Conservation (phyloP, 805 yeast genomes). For the Limtongozyma cylindracea region DNA sequence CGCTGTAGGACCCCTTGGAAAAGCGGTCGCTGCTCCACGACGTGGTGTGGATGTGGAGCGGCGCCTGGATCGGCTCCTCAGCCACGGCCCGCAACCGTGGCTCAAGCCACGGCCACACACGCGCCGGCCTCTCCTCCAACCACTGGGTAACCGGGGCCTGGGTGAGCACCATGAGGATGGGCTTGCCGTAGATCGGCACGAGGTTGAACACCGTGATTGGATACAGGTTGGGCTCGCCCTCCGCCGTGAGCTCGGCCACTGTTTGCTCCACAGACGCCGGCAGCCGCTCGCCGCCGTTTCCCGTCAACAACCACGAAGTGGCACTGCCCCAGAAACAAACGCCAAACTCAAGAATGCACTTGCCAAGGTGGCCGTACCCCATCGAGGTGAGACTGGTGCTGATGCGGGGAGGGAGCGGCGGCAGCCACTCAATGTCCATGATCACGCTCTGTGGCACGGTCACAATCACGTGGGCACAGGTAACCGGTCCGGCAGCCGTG, state of each 20-base stretch:
- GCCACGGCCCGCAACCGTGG: no score
- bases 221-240: slow-evolving; percentile 22
- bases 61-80: slow-evolving; percentile 6
- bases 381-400: slow-evolving; percentile 17
- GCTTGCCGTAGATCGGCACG: slow-evolving; percentile 7
- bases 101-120: no score
- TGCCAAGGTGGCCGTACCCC: slow-evolving; percentile 48
- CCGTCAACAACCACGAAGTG: slow-evolving; percentile 5
- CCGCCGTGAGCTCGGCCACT: slow-evolving; percentile 2
- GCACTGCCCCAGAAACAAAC: slow-evolving; percentile 29
- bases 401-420: slow-evolving; percentile 23
- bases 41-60: slow-evolving; percentile 17
- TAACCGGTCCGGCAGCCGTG: slow-evolving; percentile 7
- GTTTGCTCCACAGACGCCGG: slow-evolving; percentile 13
- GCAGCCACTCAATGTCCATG: slow-evolving; percentile 19
- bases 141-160: slow-evolving; percentile 53
- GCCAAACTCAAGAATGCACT: slow-evolving; percentile 45
- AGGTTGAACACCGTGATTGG: slow-evolving; percentile 41
- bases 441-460: slow-evolving; percentile 62
- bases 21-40: slow-evolving; percentile 68
- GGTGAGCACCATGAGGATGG: slow-evolving; percentile 31
- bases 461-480: slow-evolving; percentile 28
- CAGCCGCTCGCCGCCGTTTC: slow-evolving; percentile 2
- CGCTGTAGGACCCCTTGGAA: slow-evolving; percentile 63
- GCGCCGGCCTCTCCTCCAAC: slow-evolving; percentile 19